These are phyloP conservation scores for Candida railenensis DNA, from an alignment of 805 yeast species.

Conservation along the genomic window DNA sequence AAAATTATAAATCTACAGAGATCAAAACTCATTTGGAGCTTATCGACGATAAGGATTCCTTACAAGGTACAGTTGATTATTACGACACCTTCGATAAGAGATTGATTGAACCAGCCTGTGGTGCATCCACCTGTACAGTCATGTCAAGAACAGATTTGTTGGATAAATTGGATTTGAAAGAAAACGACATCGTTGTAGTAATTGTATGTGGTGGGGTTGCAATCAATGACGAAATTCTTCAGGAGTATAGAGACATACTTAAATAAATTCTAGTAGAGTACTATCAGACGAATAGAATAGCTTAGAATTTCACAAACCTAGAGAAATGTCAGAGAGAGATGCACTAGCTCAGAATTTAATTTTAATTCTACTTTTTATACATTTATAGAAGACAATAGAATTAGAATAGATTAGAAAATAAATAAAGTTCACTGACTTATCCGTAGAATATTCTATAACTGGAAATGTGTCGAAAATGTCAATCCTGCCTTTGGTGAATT, in stretches of 20 bases:
- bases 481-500: no score
- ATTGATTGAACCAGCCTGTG: conserved; percentile 72
- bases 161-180: conserved; percentile 20
- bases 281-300: no score
- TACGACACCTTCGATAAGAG: conserved; percentile 46
- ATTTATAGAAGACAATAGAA: not conserved
- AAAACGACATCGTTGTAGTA: conserved; percentile 47
- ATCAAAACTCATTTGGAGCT: conserved; percentile 16
- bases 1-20: conserved; percentile 10
- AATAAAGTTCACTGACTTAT: no score
- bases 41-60: conserved; percentile 53
- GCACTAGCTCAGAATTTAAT: no score
- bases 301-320: no score
- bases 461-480: no score
- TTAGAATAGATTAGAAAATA: not conserved
- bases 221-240: conserved; percentile 9
- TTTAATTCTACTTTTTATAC: no score
- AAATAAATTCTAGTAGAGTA: no score
- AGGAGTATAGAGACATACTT: conserved; percentile 8
- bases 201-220: conserved; percentile 50
- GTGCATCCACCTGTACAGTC: conserved; percentile 61
- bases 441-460: no score
- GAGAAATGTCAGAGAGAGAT: no score
- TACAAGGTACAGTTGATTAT: conserved; percentile 49
- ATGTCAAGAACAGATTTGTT: conserved; percentile 34